Evolutionary conservation across 1,284 basidiomycete species (phyloP).

Genomic region (Rhodotorula sp.): DNA sequence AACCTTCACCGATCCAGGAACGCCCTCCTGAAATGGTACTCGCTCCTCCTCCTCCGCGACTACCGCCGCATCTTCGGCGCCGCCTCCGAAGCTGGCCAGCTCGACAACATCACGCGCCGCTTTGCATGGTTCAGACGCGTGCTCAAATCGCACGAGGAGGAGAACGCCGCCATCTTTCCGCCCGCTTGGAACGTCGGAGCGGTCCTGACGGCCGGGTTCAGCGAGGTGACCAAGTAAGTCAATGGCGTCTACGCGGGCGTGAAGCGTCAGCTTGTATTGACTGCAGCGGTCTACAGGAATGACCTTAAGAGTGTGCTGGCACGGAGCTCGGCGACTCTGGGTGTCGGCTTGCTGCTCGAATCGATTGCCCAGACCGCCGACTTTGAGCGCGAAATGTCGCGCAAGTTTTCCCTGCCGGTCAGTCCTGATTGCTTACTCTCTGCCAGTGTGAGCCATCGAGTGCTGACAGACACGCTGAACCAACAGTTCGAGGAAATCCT

Average conservation of each 20-base stretch:
- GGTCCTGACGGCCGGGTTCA: conserved; percentile 75
- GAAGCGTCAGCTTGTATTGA: neutral
- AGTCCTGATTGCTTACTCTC: conserved; percentile 43
- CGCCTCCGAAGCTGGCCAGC: conserved; percentile 87
- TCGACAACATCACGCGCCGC: conserved; percentile 90
- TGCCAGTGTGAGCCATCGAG: too few relatives aligned
- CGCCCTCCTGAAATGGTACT: conserved; percentile 84
- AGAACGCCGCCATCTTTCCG: conserved; percentile 69
- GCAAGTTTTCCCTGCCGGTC: conserved; percentile 57
- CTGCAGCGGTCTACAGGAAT: conserved; percentile 40
- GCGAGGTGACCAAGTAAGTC: conserved; percentile 75
- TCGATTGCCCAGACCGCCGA: conserved; percentile 79
- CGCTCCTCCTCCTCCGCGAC: conserved; percentile 86
- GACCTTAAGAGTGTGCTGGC: conserved; percentile 54
- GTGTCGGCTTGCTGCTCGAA: conserved; percentile 76
- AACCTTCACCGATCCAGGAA: conserved; percentile 46
- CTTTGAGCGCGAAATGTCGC: conserved; percentile 71
- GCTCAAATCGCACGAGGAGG: conserved; percentile 78
- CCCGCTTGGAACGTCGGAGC: conserved; percentile 77
- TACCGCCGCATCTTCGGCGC: conserved; percentile 94
- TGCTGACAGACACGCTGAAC: neutral
- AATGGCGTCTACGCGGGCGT: too few relatives aligned
- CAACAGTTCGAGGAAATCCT: conserved; percentile 52
- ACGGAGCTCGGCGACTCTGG: conserved; percentile 51
- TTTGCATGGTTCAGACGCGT: conserved; percentile 96